Percentiles rank a stretch among this genome's conserved stretches.
phyloP scores from a whole-genome alignment of 768 basidiomycete species.

The Mycena leptocephala region DNA sequence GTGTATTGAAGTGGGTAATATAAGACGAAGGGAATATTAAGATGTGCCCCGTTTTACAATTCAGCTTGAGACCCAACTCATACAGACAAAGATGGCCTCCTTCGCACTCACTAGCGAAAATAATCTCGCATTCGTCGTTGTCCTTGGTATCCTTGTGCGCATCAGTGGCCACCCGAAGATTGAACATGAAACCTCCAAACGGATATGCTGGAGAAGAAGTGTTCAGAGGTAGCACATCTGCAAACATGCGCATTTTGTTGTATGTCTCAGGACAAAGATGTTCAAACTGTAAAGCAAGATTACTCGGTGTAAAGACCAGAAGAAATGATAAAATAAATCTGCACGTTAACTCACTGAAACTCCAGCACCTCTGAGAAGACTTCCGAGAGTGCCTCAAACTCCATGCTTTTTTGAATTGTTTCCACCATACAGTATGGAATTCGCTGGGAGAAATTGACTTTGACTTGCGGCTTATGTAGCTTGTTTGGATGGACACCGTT shows the following conservation, averaged over 20 bases:
- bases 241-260: neutral
- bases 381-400: neutral
- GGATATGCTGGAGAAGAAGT: neutral
- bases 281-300: neutral
- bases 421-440: neutral
- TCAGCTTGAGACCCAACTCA: neutral
- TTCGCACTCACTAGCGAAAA: neutral
- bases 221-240: neutral
- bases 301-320: neutral
- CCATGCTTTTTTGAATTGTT: neutral
- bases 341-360: neutral
- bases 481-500: neutral
- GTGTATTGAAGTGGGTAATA: neutral
- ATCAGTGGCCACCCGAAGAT: neutral
- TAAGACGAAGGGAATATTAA: neutral
- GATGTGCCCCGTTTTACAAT: neutral
- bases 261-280: neutral
- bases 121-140: neutral
- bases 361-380: neutral
- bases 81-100: neutral
- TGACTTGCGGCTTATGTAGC: neutral
- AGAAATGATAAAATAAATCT: neutral
- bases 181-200: constrained; percentile 3
- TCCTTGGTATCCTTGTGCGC: neutral
- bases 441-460: neutral